Evolutionary conservation across 805 yeast species (phyloP).

Genomic region (Ogataea nonfermentans): DNA sequence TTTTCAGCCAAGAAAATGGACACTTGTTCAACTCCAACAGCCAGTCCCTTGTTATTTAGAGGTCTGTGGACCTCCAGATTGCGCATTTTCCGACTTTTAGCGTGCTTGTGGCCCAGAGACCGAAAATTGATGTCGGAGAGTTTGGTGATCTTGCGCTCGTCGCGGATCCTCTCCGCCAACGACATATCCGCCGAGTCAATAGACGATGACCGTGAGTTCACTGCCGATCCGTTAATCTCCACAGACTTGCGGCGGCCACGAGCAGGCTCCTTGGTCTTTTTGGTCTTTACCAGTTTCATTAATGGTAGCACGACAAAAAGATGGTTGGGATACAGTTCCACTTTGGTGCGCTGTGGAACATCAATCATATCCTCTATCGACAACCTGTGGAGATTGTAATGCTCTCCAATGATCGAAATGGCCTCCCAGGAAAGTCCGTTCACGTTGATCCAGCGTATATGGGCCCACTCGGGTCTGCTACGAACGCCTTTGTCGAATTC

Average conservation of each 20-base stretch:
- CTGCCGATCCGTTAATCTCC: neutral
- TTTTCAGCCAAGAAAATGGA: constrained; percentile 46
- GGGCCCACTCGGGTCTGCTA: constrained; percentile 45
- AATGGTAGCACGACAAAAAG: constrained; percentile 56
- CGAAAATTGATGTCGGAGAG: constrained; percentile 35
- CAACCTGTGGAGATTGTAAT: constrained; percentile 49
- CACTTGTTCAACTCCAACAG: constrained; percentile 56
- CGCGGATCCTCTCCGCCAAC: constrained; percentile 22
- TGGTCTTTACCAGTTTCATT: constrained; percentile 41
- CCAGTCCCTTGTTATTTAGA: constrained; percentile 39
- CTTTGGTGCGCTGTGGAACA: constrained; percentile 58
- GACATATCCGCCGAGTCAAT: constrained; percentile 7
- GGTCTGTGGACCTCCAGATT: constrained; percentile 44
- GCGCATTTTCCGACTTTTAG: constrained; percentile 24
- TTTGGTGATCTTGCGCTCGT: constrained; percentile 31
- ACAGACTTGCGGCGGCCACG: neutral
- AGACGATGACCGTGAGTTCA: constrained; percentile 10
- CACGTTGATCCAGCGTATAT: constrained; percentile 55
- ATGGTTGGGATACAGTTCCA: constrained; percentile 50
- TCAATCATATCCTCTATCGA: constrained; percentile 64
- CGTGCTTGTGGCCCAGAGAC: constrained; percentile 8
- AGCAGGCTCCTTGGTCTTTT: constrained; percentile 8
- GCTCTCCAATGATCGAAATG: constrained; percentile 43
- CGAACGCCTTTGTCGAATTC: constrained; percentile 35
- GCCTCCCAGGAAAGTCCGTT: constrained; percentile 65